These are phyloP conservation scores for Termitomyces sp. DNA, from an alignment of 768 basidiomycete species.

Conservation along the genomic window DNA sequence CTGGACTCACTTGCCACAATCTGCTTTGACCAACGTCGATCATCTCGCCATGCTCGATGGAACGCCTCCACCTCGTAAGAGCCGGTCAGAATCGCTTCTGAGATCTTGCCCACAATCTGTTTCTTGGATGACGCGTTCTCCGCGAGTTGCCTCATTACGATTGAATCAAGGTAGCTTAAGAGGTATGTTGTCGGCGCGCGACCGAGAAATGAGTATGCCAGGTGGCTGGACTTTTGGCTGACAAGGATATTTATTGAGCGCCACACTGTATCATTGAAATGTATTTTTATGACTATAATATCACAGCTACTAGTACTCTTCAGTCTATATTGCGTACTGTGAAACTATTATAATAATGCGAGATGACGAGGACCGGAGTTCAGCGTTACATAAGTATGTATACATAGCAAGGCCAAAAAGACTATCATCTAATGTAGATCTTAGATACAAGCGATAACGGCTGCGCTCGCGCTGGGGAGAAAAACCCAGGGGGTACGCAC, in stretches of 20 bases:
- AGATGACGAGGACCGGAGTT: no score
- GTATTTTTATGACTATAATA: not conserved
- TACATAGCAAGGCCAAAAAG: no score
- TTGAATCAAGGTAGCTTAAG: not conserved
- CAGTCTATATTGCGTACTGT: not conserved
- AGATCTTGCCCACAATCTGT: not conserved
- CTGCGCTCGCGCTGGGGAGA: no score
- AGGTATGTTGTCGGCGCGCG: slow-evolving; percentile 6
- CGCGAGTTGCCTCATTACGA: not conserved
- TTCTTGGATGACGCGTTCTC: slow-evolving; percentile 5
- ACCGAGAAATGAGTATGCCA: slow-evolving; percentile 37
- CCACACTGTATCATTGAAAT: not conserved
- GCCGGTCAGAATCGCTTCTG: not conserved
- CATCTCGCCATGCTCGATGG: not conserved
- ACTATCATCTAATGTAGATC: no score
- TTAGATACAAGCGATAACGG: no score
- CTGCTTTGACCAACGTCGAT: slow-evolving; percentile 16
- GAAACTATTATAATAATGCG: not conserved
- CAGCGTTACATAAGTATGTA: no score
- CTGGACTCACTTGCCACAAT: slow-evolving; percentile 35
- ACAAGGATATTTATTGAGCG: not conserved
- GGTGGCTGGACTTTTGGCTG: slow-evolving; percentile 35
- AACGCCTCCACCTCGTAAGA: not conserved
- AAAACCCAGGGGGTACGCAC: no score
- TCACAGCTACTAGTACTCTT: not conserved